Conservation (phyloP, 805 yeast species). For the Isabelozyma gotoi region DNA sequence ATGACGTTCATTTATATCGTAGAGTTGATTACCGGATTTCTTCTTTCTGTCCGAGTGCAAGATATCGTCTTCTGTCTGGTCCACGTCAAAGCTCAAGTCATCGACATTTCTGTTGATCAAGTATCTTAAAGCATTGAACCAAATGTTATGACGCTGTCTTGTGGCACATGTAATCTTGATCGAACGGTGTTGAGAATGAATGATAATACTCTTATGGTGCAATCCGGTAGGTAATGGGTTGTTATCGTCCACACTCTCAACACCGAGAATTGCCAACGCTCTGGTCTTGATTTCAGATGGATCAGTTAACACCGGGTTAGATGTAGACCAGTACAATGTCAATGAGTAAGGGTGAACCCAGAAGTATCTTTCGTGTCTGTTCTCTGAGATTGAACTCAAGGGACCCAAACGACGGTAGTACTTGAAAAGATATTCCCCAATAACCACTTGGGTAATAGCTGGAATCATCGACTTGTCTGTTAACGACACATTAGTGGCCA, state of each 20-base stretch:
- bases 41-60: background rate
- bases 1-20: slow-evolving; percentile 20
- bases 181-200: slow-evolving; percentile 64
- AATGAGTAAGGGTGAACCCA: slow-evolving; percentile 96
- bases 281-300: slow-evolving; percentile 67
- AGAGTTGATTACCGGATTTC: background rate
- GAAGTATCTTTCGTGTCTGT: slow-evolving; percentile 87
- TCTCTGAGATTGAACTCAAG: slow-evolving; percentile 69
- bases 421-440: slow-evolving; percentile 88
- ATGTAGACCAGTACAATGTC: slow-evolving; percentile 85
- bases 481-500: slow-evolving; percentile 62
- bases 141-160: slow-evolving; percentile 82
- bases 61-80: slow-evolving; percentile 2
- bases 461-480: slow-evolving; percentile 75
- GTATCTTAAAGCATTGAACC: slow-evolving; percentile 84
- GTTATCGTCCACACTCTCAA: slow-evolving; percentile 77
- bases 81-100: slow-evolving; percentile 52
- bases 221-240: slow-evolving; percentile 90
- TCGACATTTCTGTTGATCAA: slow-evolving; percentile 65
- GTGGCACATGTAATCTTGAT: slow-evolving; percentile 86
- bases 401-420: slow-evolving; percentile 80
- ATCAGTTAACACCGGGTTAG: slow-evolving; percentile 73
- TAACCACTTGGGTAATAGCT: slow-evolving; percentile 86
- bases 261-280: slow-evolving; percentile 77
- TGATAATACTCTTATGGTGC: slow-evolving; percentile 78